Percentiles rank a stretch among this genome's conserved stretches.
Evolutionary conservation across 495 filamentous ascomycete species (phyloP).

Genomic region (Neurospora tetraspora): DNA sequence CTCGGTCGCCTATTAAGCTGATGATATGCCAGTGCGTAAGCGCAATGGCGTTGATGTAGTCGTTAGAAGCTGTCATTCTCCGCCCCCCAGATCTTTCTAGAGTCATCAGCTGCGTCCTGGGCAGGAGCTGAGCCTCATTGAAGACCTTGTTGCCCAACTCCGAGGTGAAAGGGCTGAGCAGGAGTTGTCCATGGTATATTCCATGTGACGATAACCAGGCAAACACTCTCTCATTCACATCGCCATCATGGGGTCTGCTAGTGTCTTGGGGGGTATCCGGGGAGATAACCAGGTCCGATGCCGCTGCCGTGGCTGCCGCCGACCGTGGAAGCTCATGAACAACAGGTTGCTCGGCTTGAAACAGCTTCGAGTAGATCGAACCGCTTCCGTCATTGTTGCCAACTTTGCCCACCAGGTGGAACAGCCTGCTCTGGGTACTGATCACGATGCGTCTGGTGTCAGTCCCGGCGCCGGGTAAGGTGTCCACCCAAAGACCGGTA

Average conservation of each 20-base stretch:
- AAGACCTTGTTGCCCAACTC: slow-evolving; percentile 59
- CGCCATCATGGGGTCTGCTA: slow-evolving; percentile 22
- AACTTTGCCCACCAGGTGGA: slow-evolving; percentile 69
- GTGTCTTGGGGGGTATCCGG: slow-evolving; percentile 57
- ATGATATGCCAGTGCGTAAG: slow-evolving; percentile 90
- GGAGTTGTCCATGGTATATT: slow-evolving; percentile 74
- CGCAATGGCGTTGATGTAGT: slow-evolving; percentile 68
- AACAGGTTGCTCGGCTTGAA: slow-evolving; percentile 72
- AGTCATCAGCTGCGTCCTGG: slow-evolving; percentile 58
- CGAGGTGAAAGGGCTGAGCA: slow-evolving; percentile 34
- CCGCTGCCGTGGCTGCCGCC: slow-evolving; percentile 42
- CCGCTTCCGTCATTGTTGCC: slow-evolving; percentile 71
- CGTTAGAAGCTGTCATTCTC: slow-evolving; percentile 46
- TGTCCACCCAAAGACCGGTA: slow-evolving; percentile 73
- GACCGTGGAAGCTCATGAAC: slow-evolving; percentile 55
- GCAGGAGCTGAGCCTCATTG: slow-evolving; percentile 61
- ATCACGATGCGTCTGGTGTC: slow-evolving; percentile 70
- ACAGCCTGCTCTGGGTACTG: slow-evolving; percentile 60
- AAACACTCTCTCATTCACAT: slow-evolving; percentile 56
- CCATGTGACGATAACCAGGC: slow-evolving; percentile 87
- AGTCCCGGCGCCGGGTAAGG: slow-evolving; percentile 44
- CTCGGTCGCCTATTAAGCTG: slow-evolving; percentile 66
- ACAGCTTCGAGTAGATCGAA: slow-evolving; percentile 75
- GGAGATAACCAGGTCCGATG: slow-evolving; percentile 61
- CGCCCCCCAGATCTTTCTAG: slow-evolving; percentile 50